phyloP scores from a whole-genome alignment of 257 asterid genomes.

The Lycium ferocissimum region DNA sequence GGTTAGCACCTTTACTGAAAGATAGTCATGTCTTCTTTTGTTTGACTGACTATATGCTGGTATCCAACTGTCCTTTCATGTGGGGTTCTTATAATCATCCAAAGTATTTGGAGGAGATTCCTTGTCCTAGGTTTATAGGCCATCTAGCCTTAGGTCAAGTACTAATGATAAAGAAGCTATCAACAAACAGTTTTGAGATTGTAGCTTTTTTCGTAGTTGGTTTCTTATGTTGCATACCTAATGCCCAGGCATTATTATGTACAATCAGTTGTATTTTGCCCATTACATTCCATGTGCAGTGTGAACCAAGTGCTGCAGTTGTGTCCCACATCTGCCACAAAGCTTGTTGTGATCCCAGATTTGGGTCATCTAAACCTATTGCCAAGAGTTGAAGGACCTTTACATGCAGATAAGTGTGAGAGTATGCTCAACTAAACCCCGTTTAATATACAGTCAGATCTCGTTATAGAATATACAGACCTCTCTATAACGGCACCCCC shows the following conservation, averaged over 20 bases:
- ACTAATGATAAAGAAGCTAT: neutral
- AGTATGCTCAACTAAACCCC: neutral
- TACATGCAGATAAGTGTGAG: too few relatives aligned
- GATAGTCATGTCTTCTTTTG: constrained; percentile 19
- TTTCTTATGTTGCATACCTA: constrained; percentile 18
- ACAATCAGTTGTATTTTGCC: neutral
- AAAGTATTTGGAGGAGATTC: constrained; percentile 3
- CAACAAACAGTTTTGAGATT: neutral
- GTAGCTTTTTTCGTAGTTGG: neutral
- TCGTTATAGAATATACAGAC: too few relatives aligned
- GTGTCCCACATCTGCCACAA: neutral
- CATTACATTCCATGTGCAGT: neutral
- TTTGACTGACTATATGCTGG: constrained; percentile 7
- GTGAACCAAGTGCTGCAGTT: neutral
- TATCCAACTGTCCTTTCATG: neutral
- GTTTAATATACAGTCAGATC: neutral
- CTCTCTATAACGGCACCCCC: too few relatives aligned
- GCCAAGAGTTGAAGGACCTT: too few relatives aligned
- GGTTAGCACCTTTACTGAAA: neutral
- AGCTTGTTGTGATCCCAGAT: neutral
- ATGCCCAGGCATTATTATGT: neutral
- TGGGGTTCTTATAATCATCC: constrained; percentile 13
- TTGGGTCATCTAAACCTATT: too few relatives aligned
- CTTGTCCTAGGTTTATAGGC: constrained; percentile 7
- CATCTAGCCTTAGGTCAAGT: neutral